Evolutionary conservation across 75 land plant species (phyloP).

Genomic region (Pinus tabuliformis): DNA sequence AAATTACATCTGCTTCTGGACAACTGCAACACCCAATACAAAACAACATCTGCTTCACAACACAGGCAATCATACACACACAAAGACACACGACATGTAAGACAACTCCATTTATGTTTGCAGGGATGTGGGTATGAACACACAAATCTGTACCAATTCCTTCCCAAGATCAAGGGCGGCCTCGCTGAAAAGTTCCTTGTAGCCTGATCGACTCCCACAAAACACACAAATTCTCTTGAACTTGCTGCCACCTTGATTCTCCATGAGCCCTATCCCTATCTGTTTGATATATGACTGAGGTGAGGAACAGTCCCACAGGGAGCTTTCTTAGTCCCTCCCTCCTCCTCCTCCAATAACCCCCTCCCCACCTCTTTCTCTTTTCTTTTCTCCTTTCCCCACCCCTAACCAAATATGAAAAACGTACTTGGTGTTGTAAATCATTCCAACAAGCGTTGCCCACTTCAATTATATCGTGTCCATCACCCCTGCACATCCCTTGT

Average conservation of each 20-base stretch:
- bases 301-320: not conserved
- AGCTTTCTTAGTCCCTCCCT: no score
- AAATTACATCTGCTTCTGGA: no score
- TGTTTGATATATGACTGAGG: not conserved
- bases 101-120: no score
- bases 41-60: no score
- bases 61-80: no score
- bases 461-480: slow-evolving; percentile 6
- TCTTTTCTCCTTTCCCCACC: not conserved
- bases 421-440: slow-evolving; percentile 5
- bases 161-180: slow-evolving; percentile 74
- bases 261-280: not conserved
- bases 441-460: not conserved
- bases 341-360: no score
- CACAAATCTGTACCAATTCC: slow-evolving; percentile 44
- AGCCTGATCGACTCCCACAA: slow-evolving; percentile 80
- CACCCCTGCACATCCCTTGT: not conserved
- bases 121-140: not conserved
- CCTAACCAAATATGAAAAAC: not conserved
- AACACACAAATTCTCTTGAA: slow-evolving; percentile 81
- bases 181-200: slow-evolving; percentile 48
- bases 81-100: no score
- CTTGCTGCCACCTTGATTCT: slow-evolving; percentile 2
- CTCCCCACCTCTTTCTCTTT: not conserved
- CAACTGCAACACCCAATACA: no score